phyloP scores from a whole-genome alignment of 805 yeast species.

The Scheffersomyces ergatensis region DNA sequence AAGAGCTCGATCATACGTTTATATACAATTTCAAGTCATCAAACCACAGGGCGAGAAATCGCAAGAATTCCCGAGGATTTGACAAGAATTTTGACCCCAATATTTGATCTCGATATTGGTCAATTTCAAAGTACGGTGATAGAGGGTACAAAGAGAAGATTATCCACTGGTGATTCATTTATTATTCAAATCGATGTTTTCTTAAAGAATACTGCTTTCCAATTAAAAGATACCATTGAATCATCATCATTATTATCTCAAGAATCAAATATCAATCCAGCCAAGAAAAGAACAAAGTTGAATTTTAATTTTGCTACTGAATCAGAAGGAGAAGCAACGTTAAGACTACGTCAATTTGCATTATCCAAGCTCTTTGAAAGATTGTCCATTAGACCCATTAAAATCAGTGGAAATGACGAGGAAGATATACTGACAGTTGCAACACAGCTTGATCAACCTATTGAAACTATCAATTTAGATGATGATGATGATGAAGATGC shows the following conservation, averaged over 20 bases:
- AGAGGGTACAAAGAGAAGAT: constrained; percentile 48
- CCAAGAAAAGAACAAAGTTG: constrained; percentile 12
- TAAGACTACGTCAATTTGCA: constrained; percentile 55
- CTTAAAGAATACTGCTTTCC: constrained; percentile 42
- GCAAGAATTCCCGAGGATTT: constrained; percentile 74
- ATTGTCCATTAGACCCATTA: constrained; percentile 31
- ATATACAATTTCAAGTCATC: constrained; percentile 18
- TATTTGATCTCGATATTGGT: constrained; percentile 55
- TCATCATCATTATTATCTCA: neutral
- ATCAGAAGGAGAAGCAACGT: constrained; percentile 49
- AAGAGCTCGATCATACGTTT: constrained; percentile 35
- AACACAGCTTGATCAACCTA: neutral
- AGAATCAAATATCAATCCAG: neutral
- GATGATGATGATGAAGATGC: constrained; percentile 29
- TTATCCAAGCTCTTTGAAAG: constrained; percentile 54
- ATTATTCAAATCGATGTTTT: constrained; percentile 67
- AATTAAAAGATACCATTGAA: constrained; percentile 7
- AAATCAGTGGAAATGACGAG: constrained; percentile 6
- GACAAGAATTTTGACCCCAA: constrained; percentile 64
- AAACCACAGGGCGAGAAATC: constrained; percentile 47
- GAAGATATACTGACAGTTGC: constrained; percentile 6
- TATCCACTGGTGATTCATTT: constrained; percentile 77
- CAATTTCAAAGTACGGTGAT: constrained; percentile 57
- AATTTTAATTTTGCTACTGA: constrained; percentile 38
- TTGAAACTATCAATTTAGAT: constrained; percentile 1